Evolutionary conservation across 208 protist species (phyloP).

Genomic region (Angomonas ambiguus): DNA sequence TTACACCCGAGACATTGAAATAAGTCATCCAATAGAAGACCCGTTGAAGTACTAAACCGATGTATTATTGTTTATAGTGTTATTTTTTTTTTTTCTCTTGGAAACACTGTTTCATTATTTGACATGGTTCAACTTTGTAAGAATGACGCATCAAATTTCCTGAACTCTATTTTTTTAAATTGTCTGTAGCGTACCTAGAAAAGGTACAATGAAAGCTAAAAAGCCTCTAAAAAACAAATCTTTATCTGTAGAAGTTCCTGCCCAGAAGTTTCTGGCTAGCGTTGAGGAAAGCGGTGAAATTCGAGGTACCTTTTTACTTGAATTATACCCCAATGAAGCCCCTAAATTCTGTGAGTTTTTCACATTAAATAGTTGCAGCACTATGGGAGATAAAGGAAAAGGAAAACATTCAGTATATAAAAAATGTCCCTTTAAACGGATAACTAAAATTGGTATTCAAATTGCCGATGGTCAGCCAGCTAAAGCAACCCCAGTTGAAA

Average conservation of each 20-base stretch:
- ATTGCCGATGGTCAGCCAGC: conserved; percentile 51
- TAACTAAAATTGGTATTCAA: conserved; percentile 66
- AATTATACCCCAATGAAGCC: conserved; percentile 13
- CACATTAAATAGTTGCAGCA: conserved; percentile 33
- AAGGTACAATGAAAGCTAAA: conserved; percentile 9
- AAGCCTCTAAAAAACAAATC: conserved; percentile 23
- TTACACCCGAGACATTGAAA: conserved; percentile 54
- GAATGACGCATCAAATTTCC: neutral
- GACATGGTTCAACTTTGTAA: neutral
- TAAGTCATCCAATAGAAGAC: conserved; percentile 69
- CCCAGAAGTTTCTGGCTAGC: conserved; percentile 22
- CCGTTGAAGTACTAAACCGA: conserved; percentile 67
- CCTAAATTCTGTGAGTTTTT: conserved; percentile 79
- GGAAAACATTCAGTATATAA: conserved; percentile 51
- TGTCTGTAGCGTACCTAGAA: too few species aligned
- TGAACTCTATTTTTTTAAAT: neutral
- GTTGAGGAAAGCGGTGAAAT: conserved; percentile 25
- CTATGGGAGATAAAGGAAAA: conserved; percentile 43
- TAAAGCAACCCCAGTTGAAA: conserved; percentile 15
- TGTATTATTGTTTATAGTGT: conserved; percentile 6
- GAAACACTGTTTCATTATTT: neutral
- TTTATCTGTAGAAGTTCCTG: conserved; percentile 19
- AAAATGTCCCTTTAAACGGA: conserved; percentile 48
- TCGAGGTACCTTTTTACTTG: neutral
- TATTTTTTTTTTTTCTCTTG: neutral